A percentile compares a stretch with the other conserved stretches of the same genome.
Conservation (phyloP, 2,329 filamentous ascomycete genomes). For the Fonsecaea nubica region DNA sequence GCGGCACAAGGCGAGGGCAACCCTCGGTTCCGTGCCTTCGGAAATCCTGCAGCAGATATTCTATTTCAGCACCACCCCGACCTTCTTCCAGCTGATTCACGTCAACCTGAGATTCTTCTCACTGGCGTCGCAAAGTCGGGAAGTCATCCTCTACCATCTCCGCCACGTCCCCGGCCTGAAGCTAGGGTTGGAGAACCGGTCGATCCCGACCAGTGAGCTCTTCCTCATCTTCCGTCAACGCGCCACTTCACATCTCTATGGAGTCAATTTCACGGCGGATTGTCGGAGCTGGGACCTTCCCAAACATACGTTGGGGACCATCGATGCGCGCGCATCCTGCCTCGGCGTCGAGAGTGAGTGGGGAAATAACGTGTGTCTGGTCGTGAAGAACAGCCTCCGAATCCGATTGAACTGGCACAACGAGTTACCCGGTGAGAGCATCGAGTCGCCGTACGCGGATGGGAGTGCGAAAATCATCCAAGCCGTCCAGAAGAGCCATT, state of each 20-base stretch:
- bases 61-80: slow-evolving; percentile 44
- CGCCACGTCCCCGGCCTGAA: slow-evolving; percentile 45
- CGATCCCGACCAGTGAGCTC: slow-evolving; percentile 39
- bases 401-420: slow-evolving; percentile 42
- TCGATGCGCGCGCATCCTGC: slow-evolving; percentile 47
- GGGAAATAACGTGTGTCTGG: slow-evolving; percentile 41
- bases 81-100: slow-evolving; percentile 49
- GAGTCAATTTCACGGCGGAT: slow-evolving; percentile 46
- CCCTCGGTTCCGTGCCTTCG: slow-evolving; percentile 42
- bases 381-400: slow-evolving; percentile 42
- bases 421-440: slow-evolving; percentile 13
- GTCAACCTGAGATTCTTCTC: slow-evolving; percentile 47
- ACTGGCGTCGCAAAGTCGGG: slow-evolving; percentile 46
- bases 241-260: slow-evolving; percentile 46
- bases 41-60: slow-evolving; percentile 51
- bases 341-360: slow-evolving; percentile 36
- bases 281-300: slow-evolving; percentile 41
- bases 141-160: slow-evolving; percentile 48
- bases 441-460: slow-evolving; percentile 27
- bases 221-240: slow-evolving; percentile 45
- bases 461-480: slow-evolving; percentile 32
- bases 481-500: slow-evolving; percentile 21
- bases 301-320: slow-evolving; percentile 38
- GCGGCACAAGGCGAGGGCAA: not conserved
- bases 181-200: slow-evolving; percentile 34